Conservation (phyloP, 2,329 filamentous ascomycete genomes). For the Botrytis porri region DNA sequence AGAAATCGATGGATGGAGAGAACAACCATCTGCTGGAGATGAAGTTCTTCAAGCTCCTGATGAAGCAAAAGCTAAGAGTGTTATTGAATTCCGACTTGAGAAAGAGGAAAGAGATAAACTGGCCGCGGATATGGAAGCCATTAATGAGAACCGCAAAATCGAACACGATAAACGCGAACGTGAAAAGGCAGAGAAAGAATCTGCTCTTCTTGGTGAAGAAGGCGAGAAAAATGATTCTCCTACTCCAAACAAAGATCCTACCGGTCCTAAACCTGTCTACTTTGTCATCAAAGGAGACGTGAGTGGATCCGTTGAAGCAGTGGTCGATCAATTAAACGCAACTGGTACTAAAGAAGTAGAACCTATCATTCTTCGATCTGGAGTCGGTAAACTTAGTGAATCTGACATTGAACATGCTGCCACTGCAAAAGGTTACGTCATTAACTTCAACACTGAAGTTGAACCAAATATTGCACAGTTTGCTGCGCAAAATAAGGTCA, state of each 20-base stretch:
- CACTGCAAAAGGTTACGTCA: conserved; percentile 68
- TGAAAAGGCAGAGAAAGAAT: conserved; percentile 52
- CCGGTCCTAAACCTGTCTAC: conserved; percentile 57
- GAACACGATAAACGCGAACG: conserved; percentile 60
- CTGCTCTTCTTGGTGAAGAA: conserved; percentile 42
- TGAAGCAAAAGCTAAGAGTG: conserved; percentile 75
- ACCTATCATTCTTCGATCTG: conserved; percentile 71
- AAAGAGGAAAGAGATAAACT: conserved; percentile 64
- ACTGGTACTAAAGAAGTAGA: conserved; percentile 83
- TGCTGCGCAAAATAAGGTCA: conserved; percentile 69
- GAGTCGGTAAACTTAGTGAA: conserved; percentile 75
- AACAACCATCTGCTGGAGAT: conserved; percentile 81
- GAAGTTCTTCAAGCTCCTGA: conserved; percentile 78
- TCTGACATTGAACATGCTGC: conserved; percentile 88
- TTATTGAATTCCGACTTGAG: conserved; percentile 73
- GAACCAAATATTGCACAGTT: conserved; percentile 64
- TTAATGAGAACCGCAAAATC: conserved; percentile 62
- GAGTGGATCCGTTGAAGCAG: conserved; percentile 88
- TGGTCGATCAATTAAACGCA: conserved; percentile 70
- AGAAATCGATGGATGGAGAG: conserved; percentile 92
- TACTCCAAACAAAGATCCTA: conserved; percentile 26
- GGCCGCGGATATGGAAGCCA: conserved; percentile 68
- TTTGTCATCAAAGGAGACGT: conserved; percentile 94
- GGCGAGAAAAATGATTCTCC: conserved; percentile 34
- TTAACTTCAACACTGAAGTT: conserved; percentile 80